Base-by-base conservation (phyloP, 2,329 filamentous ascomycete species). In the Penicillium sp. region DNA sequence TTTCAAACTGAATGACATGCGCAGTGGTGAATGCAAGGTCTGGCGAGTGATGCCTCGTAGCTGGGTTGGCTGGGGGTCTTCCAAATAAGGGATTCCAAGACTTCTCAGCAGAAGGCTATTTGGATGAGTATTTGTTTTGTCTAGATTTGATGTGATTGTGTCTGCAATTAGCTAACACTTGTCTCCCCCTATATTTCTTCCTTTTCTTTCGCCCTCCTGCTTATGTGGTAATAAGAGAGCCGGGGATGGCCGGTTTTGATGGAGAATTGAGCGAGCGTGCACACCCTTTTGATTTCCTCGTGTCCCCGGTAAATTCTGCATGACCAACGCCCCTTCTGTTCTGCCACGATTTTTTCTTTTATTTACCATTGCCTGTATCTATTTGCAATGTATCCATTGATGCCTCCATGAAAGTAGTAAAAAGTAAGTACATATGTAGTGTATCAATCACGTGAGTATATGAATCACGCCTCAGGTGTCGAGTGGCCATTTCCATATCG, bases 11-110 rank as follows among this genome's bases (percentile, higher is more conserved):
- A 90, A 91, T 39, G 93, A 98, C 73, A 66, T 98, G 68, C 81
- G 89, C 66, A 92, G 87, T 70, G 93, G 93, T 15, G 93, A 98
- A 74, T 91, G 96, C 61, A 92, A 93, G 76, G 89, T 98, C 53
- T 98, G 93, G 93, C 82, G 93, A 49, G 87, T 96, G 40, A 95
- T 97, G 82, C 88, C 89, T 33, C 81, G 89, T 62, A 86, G 81
- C 66, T 98, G 91, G 90, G 84, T 97, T 45, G 90, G 91, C 23
- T 97, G 92, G 93, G 86, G 84, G 47, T 50, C 52, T 45, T 45
- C 40, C 41, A 64, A 60, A 56, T 55, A 54, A 54, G 35, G 29
- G 44, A 39, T 27, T 15, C 13, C 20, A 27, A n/a, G 23, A 4
- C 38, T 3, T 9, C 2, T 20, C 33, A 10, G 33, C 33, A 6